Base-by-base conservation (phyloP, 1,139 yeast genomes). In the Yarrowia galli region DNA sequence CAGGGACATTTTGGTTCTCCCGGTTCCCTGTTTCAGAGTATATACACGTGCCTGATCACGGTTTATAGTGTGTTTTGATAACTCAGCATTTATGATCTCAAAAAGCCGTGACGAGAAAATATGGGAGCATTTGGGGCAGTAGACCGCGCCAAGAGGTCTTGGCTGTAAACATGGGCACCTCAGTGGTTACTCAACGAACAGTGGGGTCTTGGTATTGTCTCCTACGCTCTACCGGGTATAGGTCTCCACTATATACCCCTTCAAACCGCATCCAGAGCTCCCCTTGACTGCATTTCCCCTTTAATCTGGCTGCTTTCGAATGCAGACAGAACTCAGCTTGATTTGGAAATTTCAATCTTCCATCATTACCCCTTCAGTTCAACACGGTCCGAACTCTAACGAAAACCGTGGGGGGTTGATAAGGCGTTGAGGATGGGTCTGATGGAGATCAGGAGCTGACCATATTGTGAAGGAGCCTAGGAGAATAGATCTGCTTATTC, bases 321-420 rank as follows among this genome's bases (percentile, higher is more conserved):
- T 28, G 53, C 53, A 48, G 36, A n/a, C 53, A 9, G 36, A 28
- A 28, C 53, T 48, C 53, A 48, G 53, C 53, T 48, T 28, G 53
- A 48, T 25, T 28, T 12, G 53, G 53, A 48, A 48, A 12, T 28
- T 48, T n/a, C 53, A 48, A 48, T 28, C 16, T 28, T 25, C 43
- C 49, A 46, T 6, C 12, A 9, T 25, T 46, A 10, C 51, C 51
- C 51, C 51, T 46, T 46, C 35, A 25, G 51, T 46, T 46, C 36
- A 9, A 25, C 35, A 46, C 51, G 51, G 25, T 23, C 15, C 7
- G 20, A 46, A 46, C 51, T 25, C 45, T 42, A 42, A 20, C n/a
- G 22, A 20, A 13, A 13, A 15, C 8, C 23, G 25, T 43, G 48
- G 48, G 48, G 48, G 48, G 48, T 43, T n/a, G 6, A 13, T 6